A percentile compares a stretch with the other conserved stretches of the same genome.
phyloP scores from a whole-genome alignment of 768 basidiomycete genomes.

The Stropharia rugosoannulata region DNA sequence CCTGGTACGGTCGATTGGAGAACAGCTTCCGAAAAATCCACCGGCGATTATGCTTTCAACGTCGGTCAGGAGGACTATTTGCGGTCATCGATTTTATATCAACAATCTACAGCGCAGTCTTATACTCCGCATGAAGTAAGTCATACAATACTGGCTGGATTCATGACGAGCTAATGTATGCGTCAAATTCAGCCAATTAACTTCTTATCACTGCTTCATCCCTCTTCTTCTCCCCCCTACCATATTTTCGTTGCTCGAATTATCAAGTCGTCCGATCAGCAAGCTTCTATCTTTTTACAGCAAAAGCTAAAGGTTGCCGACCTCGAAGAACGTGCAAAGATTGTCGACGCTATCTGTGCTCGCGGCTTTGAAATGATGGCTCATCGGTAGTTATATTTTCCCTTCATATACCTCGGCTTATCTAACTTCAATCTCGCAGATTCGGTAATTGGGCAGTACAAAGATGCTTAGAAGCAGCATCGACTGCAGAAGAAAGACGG shows the following conservation, averaged over 20 bases:
- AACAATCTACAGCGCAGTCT: constrained; percentile 25
- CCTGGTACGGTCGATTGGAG: constrained; percentile 40
- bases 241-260: constrained; percentile 80
- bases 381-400: constrained; percentile 50
- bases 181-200: constrained; percentile 69
- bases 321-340: constrained; percentile 71
- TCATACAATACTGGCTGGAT: constrained; percentile 17
- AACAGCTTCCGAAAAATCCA: constrained; percentile 32
- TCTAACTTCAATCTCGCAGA: constrained; percentile 24
- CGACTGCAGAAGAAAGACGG: constrained; percentile 68
- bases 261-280: constrained; percentile 88
- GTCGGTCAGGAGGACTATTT: constrained; percentile 24
- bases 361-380: constrained; percentile 94
- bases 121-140: constrained; percentile 51
- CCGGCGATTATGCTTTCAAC: constrained; percentile 26
- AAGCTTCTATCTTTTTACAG: constrained; percentile 87
- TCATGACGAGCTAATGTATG: constrained; percentile 19
- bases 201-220: constrained; percentile 82
- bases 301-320: constrained; percentile 90
- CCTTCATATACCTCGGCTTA: background rate
- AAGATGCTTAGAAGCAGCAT: constrained; percentile 79
- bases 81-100: constrained; percentile 28
- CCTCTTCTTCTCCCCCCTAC: constrained; percentile 83
- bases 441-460: constrained; percentile 94
- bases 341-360: constrained; percentile 83